Evolutionary conservation across 164 flowering plant species (phyloP).

Genomic region (Piper longum): DNA sequence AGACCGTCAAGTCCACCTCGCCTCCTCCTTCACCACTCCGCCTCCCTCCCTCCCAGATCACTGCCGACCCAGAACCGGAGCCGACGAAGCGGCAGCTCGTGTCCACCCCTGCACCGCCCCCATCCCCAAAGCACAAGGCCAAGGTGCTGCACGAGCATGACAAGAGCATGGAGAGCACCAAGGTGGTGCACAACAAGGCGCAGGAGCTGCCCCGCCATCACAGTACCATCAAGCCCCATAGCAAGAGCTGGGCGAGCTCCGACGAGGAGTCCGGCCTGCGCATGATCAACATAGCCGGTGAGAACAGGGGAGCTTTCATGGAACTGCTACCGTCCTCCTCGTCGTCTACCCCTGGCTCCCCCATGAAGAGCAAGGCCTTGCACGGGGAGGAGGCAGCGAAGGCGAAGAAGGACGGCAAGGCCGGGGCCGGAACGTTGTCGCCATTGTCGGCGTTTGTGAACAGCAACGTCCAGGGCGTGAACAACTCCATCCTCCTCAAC

Average conservation of each 20-base stretch:
- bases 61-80: background rate
- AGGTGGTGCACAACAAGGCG: background rate
- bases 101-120: background rate
- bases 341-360: background rate
- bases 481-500: conserved; percentile 42
- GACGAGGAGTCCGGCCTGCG: background rate
- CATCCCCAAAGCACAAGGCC: background rate
- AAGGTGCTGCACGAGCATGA: background rate
- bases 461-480: conserved; percentile 62
- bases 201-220: background rate
- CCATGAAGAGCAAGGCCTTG: background rate
- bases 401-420: background rate
- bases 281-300: background rate
- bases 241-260: background rate
- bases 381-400: background rate
- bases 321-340: background rate
- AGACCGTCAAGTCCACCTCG: background rate
- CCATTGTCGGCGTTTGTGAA: conserved; percentile 38
- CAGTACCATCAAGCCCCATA: background rate
- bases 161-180: background rate
- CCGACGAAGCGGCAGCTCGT: background rate
- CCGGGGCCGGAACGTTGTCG: background rate
- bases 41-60: background rate
- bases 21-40: background rate
- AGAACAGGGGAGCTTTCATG: background rate